Percentiles rank a stretch among this genome's conserved stretches.
These are phyloP conservation scores for Austroboletus novae-zelandiae DNA, from an alignment of 1,284 basidiomycete species.

Conservation along the genomic window DNA sequence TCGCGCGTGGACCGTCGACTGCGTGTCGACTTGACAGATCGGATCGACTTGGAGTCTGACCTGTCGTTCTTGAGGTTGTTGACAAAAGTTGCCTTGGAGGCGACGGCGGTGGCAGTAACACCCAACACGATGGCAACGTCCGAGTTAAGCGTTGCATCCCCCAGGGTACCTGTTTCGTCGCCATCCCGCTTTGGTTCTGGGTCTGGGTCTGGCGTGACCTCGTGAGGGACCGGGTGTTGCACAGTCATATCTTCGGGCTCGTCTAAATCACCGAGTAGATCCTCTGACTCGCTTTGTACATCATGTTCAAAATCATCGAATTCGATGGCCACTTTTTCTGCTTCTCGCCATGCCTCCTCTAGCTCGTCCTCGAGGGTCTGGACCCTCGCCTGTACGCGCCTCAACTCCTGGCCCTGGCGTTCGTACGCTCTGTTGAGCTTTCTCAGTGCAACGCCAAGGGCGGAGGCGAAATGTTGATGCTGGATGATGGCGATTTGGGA, in stretches of 20 bases:
- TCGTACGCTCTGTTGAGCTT: constrained; percentile 76
- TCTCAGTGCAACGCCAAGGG: constrained; percentile 69
- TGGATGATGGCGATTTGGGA: constrained; percentile 58
- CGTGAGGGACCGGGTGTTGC: not conserved
- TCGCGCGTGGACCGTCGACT: constrained; percentile 25
- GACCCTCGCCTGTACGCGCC: constrained; percentile 45
- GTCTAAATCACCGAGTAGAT: not conserved
- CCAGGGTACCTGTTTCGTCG: constrained; percentile 33
- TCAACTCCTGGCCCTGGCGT: constrained; percentile 57
- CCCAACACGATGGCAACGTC: constrained; percentile 31
- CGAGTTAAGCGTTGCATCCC: constrained; percentile 22
- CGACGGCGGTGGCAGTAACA: constrained; percentile 31
- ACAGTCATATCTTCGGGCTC: not conserved
- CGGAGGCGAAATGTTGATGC: constrained; percentile 67
- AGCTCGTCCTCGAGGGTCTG: constrained; percentile 62
- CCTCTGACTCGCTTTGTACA: constrained; percentile 22
- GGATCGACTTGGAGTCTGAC: constrained; percentile 24
- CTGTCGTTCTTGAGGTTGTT: constrained; percentile 7
- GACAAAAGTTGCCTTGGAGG: constrained; percentile 30
- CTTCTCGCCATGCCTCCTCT: constrained; percentile 78
- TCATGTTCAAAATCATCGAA: constrained; percentile 52
- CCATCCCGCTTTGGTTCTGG: constrained; percentile 30
- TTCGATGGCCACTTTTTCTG: constrained; percentile 67
- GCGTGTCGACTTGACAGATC: constrained; percentile 27
- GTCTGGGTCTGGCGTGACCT: not conserved